These are phyloP conservation scores for Trifolium dubium DNA, from an alignment of 306 rosid genomes.

Conservation along the genomic window DNA sequence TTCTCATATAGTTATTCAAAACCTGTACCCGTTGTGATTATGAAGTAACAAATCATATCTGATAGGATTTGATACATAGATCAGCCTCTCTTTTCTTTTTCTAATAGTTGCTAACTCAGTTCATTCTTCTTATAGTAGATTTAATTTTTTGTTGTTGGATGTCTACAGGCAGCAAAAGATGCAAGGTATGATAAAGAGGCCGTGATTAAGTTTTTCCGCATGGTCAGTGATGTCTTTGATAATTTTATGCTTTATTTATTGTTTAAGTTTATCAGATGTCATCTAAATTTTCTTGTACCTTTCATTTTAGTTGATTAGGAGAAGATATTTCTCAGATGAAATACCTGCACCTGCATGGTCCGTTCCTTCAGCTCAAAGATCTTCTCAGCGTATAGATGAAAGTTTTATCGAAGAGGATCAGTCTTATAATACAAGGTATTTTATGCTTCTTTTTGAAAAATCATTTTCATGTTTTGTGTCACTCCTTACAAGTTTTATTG, in stretches of 20 bases:
- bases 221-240: conserved; percentile 59
- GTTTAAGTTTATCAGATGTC: conserved; percentile 8
- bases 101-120: conserved; percentile 30
- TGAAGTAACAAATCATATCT: conserved; percentile 28
- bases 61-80: conserved; percentile 14
- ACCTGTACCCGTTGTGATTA: not conserved
- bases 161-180: conserved; percentile 89
- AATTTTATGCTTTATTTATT: conserved; percentile 7
- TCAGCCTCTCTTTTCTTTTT: conserved; percentile 7
- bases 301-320: conserved; percentile 78
- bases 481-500: conserved; percentile 30
- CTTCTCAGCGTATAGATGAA: conserved; percentile 75
- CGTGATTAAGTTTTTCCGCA: conserved; percentile 79
- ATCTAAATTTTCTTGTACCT: conserved; percentile 42
- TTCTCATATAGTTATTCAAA: conserved; percentile 17
- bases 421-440: conserved; percentile 65
- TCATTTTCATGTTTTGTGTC: conserved; percentile 21
- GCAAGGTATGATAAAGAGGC: conserved; percentile 97
- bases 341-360: conserved; percentile 77
- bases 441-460: conserved; percentile 27
- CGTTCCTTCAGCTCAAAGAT: conserved; percentile 60
- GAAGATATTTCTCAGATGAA: conserved; percentile 92
- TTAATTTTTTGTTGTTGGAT: conserved; percentile 37
- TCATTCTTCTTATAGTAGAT: conserved; percentile 1
- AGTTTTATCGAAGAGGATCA: conserved; percentile 64